Evolutionary conservation across 2,329 filamentous ascomycete genomes (phyloP).

Genomic region (Fusarium camptoceras): DNA sequence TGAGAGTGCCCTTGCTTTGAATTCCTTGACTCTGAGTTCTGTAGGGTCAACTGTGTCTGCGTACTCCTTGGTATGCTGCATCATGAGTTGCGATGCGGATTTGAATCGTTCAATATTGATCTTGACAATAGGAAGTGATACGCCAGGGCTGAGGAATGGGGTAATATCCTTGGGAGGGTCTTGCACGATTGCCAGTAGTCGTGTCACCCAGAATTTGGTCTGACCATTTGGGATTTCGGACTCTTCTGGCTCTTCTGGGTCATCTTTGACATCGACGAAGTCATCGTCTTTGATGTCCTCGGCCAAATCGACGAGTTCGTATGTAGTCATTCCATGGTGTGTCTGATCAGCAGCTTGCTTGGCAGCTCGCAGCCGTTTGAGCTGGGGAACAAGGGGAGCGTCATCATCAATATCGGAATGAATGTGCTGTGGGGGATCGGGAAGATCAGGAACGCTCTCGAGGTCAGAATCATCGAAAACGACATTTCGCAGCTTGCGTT

Average conservation of each 20-base stretch:
- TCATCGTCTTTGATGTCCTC: neutral
- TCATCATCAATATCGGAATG: too few species aligned
- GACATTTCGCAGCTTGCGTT: too few species aligned
- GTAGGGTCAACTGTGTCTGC: neutral
- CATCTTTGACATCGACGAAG: neutral
- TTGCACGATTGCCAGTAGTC: neutral
- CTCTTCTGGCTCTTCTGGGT: neutral
- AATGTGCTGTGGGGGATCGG: too few species aligned
- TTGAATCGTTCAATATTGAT: neutral
- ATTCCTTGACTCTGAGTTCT: neutral
- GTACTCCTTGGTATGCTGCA: neutral
- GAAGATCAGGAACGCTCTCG: too few species aligned
- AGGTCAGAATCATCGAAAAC: too few species aligned
- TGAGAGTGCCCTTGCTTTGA: neutral
- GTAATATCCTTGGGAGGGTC: neutral
- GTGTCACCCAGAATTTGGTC: neutral
- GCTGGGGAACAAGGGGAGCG: too few species aligned
- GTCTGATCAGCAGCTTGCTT: too few species aligned
- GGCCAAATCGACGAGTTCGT: neutral
- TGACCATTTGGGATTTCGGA: neutral
- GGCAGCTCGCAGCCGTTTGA: too few species aligned
- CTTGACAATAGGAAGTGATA: neutral
- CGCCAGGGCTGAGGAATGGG: neutral
- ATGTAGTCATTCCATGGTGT: too few species aligned
- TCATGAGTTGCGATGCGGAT: neutral